Conservation (phyloP, 305 asterid genomes). For the Petunia hybrid region DNA sequence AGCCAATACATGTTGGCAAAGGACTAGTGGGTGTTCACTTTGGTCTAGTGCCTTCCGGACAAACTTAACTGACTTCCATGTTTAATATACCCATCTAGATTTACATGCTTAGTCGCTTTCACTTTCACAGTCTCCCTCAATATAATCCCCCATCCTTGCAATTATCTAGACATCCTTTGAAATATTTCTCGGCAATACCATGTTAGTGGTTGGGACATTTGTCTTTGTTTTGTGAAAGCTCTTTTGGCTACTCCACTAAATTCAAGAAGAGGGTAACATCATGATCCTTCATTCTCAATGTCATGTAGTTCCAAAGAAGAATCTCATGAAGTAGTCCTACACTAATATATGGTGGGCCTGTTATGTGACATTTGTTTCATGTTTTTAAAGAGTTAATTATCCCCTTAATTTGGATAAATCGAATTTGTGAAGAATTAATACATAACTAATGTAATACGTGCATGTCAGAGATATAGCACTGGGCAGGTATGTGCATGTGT, state of each 20-base stretch:
- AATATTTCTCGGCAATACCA: conserved; percentile 35
- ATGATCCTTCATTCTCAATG: neutral
- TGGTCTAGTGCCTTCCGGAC: conserved; percentile 34
- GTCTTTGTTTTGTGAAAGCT: conserved; percentile 19
- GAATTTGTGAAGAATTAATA: neutral
- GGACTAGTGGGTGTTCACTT: neutral
- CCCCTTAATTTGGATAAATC: neutral
- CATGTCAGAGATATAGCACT: neutral
- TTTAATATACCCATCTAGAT: conserved; percentile 5
- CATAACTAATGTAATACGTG: neutral
- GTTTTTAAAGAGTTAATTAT: neutral
- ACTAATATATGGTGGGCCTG: conserved; percentile 30
- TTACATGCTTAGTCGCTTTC: conserved; percentile 2
- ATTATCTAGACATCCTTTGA: neutral
- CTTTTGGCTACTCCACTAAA: neutral
- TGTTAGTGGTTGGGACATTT: conserved; percentile 33
- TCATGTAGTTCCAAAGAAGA: conserved; percentile 35
- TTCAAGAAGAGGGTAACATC: conserved; percentile 20
- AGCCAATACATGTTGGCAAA: neutral
- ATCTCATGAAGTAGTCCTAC: conserved; percentile 26
- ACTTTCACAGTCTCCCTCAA: neutral
- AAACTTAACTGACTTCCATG: conserved; percentile 33
- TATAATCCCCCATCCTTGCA: neutral
- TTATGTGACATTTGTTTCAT: neutral
- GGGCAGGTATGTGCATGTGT: conserved; percentile 27